Conservation (phyloP, 495 filamentous ascomycete species). For the Penicillium odoratum region DNA sequence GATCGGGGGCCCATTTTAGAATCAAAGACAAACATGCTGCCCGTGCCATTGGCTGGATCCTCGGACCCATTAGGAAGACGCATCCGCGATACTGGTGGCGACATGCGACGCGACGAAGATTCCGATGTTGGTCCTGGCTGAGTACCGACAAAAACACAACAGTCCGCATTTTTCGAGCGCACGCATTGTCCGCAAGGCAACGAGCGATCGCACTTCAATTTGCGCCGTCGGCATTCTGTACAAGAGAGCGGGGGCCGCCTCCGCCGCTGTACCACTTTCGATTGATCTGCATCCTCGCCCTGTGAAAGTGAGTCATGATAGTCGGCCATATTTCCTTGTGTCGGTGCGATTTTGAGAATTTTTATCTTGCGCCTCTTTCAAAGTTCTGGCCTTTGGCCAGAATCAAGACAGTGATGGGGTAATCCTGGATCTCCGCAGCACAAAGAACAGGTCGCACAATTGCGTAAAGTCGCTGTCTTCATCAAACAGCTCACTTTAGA, state of each 20-base stretch:
- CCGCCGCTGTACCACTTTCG: conserved; percentile 30
- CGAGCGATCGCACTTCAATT: conserved; percentile 68
- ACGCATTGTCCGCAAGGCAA: conserved; percentile 66
- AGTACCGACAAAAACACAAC: conserved; percentile 36
- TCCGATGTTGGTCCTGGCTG: conserved; percentile 17
- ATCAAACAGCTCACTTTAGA: neutral
- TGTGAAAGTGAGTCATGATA: conserved; percentile 9
- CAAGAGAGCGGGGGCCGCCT: conserved; percentile 44
- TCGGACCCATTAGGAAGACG: conserved; percentile 18
- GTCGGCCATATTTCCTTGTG: conserved; percentile 3
- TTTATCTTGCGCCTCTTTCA: neutral
- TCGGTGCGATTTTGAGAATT: neutral
- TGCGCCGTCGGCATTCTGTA: conserved; percentile 60
- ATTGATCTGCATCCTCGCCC: conserved; percentile 12
- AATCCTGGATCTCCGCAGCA: neutral
- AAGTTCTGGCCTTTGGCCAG: neutral
- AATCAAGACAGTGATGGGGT: neutral
- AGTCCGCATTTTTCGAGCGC: conserved; percentile 45
- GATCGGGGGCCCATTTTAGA: conserved; percentile 32
- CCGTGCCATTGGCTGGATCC: conserved; percentile 17
- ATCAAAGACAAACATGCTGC: conserved; percentile 44
- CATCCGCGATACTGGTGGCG: conserved; percentile 16
- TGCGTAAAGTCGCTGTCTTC: neutral
- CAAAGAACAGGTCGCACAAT: neutral
- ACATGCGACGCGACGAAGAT: conserved; percentile 13